Base-by-base conservation (phyloP, 352 stramenopile genomes). In the Sclerospora graminicola region DNA sequence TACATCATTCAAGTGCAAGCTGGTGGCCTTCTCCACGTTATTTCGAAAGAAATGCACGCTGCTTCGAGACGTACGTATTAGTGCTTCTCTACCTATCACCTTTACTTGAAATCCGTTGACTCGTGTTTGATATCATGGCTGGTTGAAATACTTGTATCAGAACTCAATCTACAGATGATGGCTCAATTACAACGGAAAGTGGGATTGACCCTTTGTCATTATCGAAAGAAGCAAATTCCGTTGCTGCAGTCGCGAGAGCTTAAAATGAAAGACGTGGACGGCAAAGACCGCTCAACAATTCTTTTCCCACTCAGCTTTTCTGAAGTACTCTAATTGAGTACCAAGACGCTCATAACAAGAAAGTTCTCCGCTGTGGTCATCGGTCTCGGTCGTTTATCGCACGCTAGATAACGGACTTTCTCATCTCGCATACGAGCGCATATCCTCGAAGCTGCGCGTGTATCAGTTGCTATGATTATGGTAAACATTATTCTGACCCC, bases 261-360 rank as follows among this genome's bases (percentile, higher is more conserved):
- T n/a, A 77, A 60, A 14, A 42, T 57, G 33, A 77, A 82, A 48
- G 72, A 87, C n/a, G 59, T 90, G 2, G 73, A 82, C 41, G 78
- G 72, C 14, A 89, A 89, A 32, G 67, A 0, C 75, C 78, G 5
- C 57, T 90, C 11, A 86, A 88, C 43, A 13, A 88, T 90, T 46
- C 51, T 88, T 2, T 90, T 88, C 43, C 86, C 78, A 18, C 63
- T 90, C 31, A 82, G 89, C 52, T 88, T 76, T 84, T 89, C 31
- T 90, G 79, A 54, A 72, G 69, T 28, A 87, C 75, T 4, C 31
- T 90, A 10, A 70, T 88, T 20, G 65, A 79, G 32, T 89, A 81
- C 45, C 65, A 85, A 54, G 60, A 69, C 15, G 59, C 23, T 0
- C 69, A 83, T 58, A 87, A 86, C 54, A 55, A 57, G 19, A 86